Evolutionary conservation across 306 rosid genomes (phyloP), one percentile per base, ranked within the genome.

Genomic region (Cucumis hystrix): DNA sequence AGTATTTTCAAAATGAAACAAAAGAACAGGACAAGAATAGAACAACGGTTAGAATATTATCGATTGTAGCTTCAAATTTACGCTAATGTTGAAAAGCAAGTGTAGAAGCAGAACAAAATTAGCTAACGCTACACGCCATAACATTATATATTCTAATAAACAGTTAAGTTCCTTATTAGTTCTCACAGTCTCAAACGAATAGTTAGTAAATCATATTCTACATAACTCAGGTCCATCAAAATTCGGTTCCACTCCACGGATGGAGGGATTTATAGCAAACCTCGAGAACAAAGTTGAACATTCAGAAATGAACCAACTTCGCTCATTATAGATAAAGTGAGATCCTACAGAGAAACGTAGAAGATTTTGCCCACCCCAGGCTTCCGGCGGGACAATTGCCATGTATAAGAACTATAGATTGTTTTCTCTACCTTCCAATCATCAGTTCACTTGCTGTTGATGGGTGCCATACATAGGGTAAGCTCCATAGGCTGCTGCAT

Each of bases 391-490:
- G 58, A 70, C 75, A 21, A 70, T 23, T 70, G 75, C 21, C 59
- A 13, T 23, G 56, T 43, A 23, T 45, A 45, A 45, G 75, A 47
- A 70, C 75, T 23, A 47, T 13, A 49, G 41, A 49, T 23, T 7
- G n/a, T 15, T 47, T 70, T 59, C 7, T 21, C 39, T 70, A 21
- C 76, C 74, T 37, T 65, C 33, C 74, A 68, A 62, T 95, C 86
- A 91, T 95, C 86, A 91, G 91, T 89, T 96, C 80, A 96, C 98
- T 87, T 92, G 98, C 77, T 96, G 98, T 80, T 92, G 98, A 85
- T 92, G 97, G 78, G 87, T 92, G 60, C 94, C 97, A 76, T 87
- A 92, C 43, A 92, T 47, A n/a, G 97, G 92, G 84, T 96, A 96
- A 62, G 93, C 87, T 43, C 92, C 99, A 81, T 96, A 96, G 33